Percentiles rank a stretch among this genome's conserved stretches.
phyloP scores from a whole-genome alignment of 1,139 yeast genomes.

The Candida labiduridarum region DNA sequence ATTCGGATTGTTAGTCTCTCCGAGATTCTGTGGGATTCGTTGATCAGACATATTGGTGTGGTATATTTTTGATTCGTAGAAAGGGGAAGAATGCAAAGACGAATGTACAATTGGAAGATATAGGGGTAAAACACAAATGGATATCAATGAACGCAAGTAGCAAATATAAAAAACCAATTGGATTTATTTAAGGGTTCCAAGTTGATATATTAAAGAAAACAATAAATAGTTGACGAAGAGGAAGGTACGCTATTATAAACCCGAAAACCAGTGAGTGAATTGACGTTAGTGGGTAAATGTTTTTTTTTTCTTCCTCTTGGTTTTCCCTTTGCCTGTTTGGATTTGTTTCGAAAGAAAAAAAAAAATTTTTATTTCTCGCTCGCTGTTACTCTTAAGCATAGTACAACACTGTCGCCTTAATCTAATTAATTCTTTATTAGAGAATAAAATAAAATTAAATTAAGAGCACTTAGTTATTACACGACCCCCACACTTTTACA shows the following conservation, averaged over 20 bases:
- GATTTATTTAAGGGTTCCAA: not conserved
- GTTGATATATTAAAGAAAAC: no score
- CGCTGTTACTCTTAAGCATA: not conserved
- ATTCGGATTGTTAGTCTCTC: not conserved
- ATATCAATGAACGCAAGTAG: not conserved
- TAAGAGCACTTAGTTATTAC: no score
- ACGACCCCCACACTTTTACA: no score
- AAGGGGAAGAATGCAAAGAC: not conserved
- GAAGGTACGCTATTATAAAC: no score
- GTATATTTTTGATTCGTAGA: not conserved
- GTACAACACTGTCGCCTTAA: no score
- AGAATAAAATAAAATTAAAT: no score
- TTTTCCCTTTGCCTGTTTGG: not conserved
- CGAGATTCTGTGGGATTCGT: constrained; percentile 3
- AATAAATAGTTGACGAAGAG: no score
- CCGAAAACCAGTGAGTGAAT: not conserved
- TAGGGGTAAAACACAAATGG: not conserved
- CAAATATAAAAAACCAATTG: not conserved
- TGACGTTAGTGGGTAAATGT: not conserved
- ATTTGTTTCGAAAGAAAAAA: not conserved
- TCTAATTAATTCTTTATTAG: no score
- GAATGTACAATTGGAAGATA: not conserved
- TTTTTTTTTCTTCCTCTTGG: not conserved
- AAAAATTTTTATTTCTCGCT: not conserved
- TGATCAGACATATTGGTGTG: constrained; percentile 10